Conservation (phyloP, 179 eudicot genomes). For the Beta lomatogona region DNA sequence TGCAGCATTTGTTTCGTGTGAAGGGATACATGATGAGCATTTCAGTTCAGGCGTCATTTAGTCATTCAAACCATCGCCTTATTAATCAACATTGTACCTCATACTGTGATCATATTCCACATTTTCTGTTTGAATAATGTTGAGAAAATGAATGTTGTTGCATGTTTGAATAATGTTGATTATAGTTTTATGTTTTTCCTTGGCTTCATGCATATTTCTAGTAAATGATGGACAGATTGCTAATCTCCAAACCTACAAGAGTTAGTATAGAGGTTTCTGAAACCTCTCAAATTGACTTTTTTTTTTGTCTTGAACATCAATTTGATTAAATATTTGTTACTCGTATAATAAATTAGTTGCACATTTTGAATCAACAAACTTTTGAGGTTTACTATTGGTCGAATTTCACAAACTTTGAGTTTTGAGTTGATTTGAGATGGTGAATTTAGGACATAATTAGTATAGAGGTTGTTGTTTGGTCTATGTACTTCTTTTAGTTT, state of each 20-base stretch:
- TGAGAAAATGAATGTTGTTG: slow-evolving; percentile 13
- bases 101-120: not conserved
- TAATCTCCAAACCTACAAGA: slow-evolving; percentile 62
- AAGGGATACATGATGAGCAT: not conserved
- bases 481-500: not conserved
- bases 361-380: not conserved
- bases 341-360: not conserved
- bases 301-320: no score
- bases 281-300: no score
- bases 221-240: slow-evolving; percentile 78
- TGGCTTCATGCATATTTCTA: slow-evolving; percentile 8
- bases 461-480: not conserved
- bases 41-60: not conserved
- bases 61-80: not conserved
- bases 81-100: not conserved
- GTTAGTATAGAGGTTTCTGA: not conserved
- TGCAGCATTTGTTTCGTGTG: not conserved
- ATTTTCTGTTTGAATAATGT: slow-evolving; percentile 15
- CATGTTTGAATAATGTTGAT: not conserved
- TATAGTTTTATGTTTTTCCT: not conserved
- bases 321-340: no score
- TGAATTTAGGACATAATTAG: no score
- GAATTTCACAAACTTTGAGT: no score
- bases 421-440: not conserved
- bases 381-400: no score